Evolutionary conservation across 2,329 filamentous ascomycete genomes (phyloP), one percentile per base, ranked within the genome.

Genomic region (Neobulgaria alba): DNA sequence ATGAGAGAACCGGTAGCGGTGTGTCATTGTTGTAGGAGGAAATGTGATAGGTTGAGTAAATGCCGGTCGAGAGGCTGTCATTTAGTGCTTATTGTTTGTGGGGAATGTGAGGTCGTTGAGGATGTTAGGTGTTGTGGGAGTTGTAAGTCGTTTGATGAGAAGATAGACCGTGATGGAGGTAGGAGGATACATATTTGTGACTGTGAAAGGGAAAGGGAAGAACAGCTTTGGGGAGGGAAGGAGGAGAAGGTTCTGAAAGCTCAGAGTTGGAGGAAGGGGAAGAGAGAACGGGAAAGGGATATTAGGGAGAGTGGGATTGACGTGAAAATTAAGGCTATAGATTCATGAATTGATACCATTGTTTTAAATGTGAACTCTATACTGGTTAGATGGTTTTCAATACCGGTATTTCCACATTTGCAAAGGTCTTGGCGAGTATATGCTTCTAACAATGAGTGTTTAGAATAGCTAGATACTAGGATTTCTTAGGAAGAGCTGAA

Each of bases 31-130:
- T 60, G 58, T 36, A 37, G 36, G 7, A 45, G 5, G 4, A 31
- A 41, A 3, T 49, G 47, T 14, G 55, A 56, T 35, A 51, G 49
- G 19, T 36, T 60, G 43, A 53, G 56, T 36, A 60, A 60, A 41
- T 60, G 58, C 38, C 45, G 42, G 3, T 53, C 54, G 1, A 41
- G 36, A 18, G 52, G 51, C 1, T 60, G 58, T 19, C 57, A 60
- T 47, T 44, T 60, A 8, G 45, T 60, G 5, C 47, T 60, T 3
- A 57, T 60, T 4, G 39, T 59, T 12, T 60, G 58, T 42, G 40
- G 43, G 17, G n/a, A 21, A 10, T 60, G 57, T 34, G 51, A 58
- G 20, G 17, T 37, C n/a, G 10, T 16, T n/a, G 39, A 38, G 10
- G 45, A 50, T 26, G 43, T 48, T 3, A 54, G 50, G 29, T 60